A percentile compares a stretch with the other conserved stretches of the same genome.
phyloP scores from a whole-genome alignment of 1,139 yeast genomes.

The Pichia sp. region DNA sequence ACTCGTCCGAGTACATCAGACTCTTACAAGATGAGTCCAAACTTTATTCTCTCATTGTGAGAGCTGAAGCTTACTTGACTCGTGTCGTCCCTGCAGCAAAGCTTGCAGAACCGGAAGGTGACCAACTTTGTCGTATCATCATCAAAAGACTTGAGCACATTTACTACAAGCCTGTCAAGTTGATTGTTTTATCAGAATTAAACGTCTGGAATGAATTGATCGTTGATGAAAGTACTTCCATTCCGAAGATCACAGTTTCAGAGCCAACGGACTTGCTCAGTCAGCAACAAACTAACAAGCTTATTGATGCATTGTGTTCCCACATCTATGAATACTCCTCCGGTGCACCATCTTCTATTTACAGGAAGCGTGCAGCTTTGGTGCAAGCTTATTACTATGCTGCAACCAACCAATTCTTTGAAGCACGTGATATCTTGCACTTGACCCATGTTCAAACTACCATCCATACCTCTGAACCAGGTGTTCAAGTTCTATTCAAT shows the following conservation, averaged over 20 bases:
- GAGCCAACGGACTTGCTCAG: constrained; percentile 25
- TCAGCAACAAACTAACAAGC: constrained; percentile 38
- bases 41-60: constrained; percentile 68
- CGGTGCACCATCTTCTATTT: constrained; percentile 34
- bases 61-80: constrained; percentile 85
- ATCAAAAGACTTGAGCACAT: constrained; percentile 87
- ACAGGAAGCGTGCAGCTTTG: constrained; percentile 79
- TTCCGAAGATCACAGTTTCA: constrained; percentile 29
- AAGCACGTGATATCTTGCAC: constrained; percentile 84
- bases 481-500: constrained; percentile 87
- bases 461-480: constrained; percentile 78
- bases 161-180: constrained; percentile 82
- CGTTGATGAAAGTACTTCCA: constrained; percentile 18
- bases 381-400: constrained; percentile 88
- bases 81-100: constrained; percentile 42
- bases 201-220: constrained; percentile 50
- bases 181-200: constrained; percentile 62
- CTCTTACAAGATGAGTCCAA: constrained; percentile 82
- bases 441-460: constrained; percentile 77
- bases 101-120: constrained; percentile 38
- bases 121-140: constrained; percentile 68
- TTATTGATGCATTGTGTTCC: constrained; percentile 60
- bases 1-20: constrained; percentile 87
- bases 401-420: constrained; percentile 71
- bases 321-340: constrained; percentile 61